Evolutionary conservation across 2,329 filamentous ascomycete species (phyloP).

Genomic region (Pseudofabraea citricarpa): DNA sequence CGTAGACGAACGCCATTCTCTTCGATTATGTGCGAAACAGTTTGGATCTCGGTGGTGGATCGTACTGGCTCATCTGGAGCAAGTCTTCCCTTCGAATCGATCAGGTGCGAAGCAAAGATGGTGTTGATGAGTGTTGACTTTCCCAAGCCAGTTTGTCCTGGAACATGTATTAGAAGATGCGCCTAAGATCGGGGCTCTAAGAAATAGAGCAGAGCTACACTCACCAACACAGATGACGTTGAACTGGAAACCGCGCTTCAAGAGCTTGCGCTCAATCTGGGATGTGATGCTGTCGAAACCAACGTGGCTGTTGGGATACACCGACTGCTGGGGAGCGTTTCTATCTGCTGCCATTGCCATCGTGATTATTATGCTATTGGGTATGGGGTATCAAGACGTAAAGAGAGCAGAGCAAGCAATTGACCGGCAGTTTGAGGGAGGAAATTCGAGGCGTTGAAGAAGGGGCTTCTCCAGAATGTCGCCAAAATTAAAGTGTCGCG

Average conservation of each 20-base stretch:
- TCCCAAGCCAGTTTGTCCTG: conserved; percentile 96
- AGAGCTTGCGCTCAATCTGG: conserved; percentile 98
- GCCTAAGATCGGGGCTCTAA: too few species aligned
- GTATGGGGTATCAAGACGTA: too few species aligned
- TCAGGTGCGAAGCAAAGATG: conserved; percentile 98
- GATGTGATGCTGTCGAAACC: conserved; percentile 99
- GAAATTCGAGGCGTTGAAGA: conserved; percentile 1
- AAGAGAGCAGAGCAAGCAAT: too few species aligned
- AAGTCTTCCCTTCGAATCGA: conserved; percentile 96
- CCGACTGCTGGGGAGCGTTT: conserved; percentile 29
- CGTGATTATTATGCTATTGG: too few species aligned
- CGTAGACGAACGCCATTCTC: conserved; percentile 97
- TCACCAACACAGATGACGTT: conserved; percentile 98
- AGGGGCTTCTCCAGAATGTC: neutral
- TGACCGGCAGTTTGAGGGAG: conserved; percentile 1
- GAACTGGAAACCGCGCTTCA: conserved; percentile 99
- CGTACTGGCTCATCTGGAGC: conserved; percentile 89
- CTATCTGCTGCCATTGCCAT: conserved; percentile 27
- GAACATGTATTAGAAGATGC: conserved; percentile 17
- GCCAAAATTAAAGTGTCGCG: conserved; percentile 19
- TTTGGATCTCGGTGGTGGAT: conserved; percentile 95
- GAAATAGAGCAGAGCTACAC: conserved; percentile 43
- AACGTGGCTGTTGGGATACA: conserved; percentile 95
- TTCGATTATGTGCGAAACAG: conserved; percentile 97
- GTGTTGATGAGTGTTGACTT: conserved; percentile 99